These are phyloP conservation scores for Pilobolus umbonatus DNA, from an alignment of 192 early-diverging fungal genomes.

Conservation along the genomic window DNA sequence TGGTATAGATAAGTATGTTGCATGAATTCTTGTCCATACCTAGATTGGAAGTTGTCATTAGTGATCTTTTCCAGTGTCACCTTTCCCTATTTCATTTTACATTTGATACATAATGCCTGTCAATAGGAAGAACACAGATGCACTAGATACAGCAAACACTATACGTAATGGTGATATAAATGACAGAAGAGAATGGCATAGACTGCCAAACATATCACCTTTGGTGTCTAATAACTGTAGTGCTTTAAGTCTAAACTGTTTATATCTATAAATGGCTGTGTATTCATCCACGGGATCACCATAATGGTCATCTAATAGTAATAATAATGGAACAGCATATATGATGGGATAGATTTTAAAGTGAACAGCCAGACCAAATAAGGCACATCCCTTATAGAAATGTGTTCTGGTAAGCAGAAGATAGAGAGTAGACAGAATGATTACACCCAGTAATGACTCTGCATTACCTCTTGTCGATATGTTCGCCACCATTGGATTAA, in stretches of 20 bases:
- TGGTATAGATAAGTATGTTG: conserved; percentile 94
- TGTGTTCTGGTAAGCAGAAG: conserved; percentile 51
- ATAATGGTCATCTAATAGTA: conserved; percentile 54
- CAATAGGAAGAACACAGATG: conserved; percentile 54
- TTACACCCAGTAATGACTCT: conserved; percentile 78
- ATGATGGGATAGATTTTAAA: conserved; percentile 97
- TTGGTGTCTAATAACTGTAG: not conserved
- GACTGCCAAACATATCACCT: too few species aligned
- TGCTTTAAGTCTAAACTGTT: conserved; percentile 7
- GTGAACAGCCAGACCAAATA: conserved; percentile 92
- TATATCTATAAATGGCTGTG: conserved; percentile 19
- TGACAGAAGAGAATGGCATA: too few species aligned
- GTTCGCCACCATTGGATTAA: conserved; percentile 94
- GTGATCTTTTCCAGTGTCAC: not conserved
- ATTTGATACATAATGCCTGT: conserved; percentile 65
- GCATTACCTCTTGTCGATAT: conserved; percentile 96
- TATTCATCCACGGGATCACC: conserved; percentile 20
- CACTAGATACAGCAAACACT: conserved; percentile 60
- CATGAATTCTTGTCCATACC: conserved; percentile 82
- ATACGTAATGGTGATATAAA: conserved; percentile 56
- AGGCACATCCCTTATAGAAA: conserved; percentile 46
- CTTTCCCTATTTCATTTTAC: conserved; percentile 32
- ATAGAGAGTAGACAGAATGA: conserved; percentile 75
- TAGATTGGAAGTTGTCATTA: conserved; percentile 20
- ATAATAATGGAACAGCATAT: conserved; percentile 81